Conservation (phyloP, 1,139 yeast genomes). For the Yamadazyma diospyri region DNA sequence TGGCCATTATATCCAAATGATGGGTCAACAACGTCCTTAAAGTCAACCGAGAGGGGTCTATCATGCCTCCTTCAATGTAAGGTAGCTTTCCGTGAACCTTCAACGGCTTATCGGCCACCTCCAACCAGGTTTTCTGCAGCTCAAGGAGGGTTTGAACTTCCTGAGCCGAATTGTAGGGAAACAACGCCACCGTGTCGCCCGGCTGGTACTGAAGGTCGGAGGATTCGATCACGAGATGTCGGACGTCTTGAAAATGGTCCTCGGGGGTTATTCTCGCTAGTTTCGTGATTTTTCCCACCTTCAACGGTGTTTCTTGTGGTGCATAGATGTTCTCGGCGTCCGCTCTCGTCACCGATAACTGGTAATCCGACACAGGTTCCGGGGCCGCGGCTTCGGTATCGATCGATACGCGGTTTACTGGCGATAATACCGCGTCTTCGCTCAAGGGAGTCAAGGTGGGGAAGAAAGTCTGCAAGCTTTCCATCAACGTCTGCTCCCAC, state of each 20-base stretch:
- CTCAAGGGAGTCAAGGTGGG: constrained; percentile 37
- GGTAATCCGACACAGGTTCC: neutral
- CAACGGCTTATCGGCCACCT: constrained; percentile 59
- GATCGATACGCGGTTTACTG: constrained; percentile 31
- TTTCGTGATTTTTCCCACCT: constrained; percentile 40
- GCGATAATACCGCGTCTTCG: constrained; percentile 41
- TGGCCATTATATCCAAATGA: constrained; percentile 76
- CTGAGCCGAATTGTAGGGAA: constrained; percentile 64
- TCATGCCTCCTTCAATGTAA: constrained; percentile 57
- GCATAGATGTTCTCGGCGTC: constrained; percentile 2
- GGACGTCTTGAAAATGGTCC: constrained; percentile 88
- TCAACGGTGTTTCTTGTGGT: constrained; percentile 4
- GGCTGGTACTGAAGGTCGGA: constrained; percentile 45
- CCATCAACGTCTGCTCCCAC: constrained; percentile 60
- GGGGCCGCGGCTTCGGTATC: constrained; percentile 19
- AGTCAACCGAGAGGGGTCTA: constrained; percentile 48
- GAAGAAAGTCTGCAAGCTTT: constrained; percentile 30
- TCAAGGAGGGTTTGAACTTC: constrained; percentile 66
- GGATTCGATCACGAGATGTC: constrained; percentile 51
- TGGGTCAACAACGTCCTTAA: constrained; percentile 69
- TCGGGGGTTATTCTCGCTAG: constrained; percentile 61
- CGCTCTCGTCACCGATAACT: constrained; percentile 8
- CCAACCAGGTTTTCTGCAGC: constrained; percentile 68
- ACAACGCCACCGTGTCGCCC: constrained; percentile 79
- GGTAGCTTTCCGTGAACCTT: constrained; percentile 25